Conservation (phyloP, 345 rosid species). For the Citrus maxima region DNA sequence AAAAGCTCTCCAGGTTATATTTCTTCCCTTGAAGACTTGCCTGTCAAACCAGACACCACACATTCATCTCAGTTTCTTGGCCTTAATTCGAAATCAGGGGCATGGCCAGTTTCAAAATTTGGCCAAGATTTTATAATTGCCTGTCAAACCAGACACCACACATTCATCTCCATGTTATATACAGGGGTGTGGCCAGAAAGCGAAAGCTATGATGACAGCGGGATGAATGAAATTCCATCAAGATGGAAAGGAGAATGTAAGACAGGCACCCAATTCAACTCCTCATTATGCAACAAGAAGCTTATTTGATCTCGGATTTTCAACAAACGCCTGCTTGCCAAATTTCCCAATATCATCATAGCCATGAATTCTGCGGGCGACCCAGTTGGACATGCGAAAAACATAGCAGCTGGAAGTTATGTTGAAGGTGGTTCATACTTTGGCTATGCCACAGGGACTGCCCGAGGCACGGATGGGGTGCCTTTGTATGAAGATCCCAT, state of each 20-base stretch:
- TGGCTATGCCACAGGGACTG: conserved; percentile 44
- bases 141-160: too few species aligned
- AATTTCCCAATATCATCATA: conserved; percentile 30
- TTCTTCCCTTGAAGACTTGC: conserved; percentile 29
- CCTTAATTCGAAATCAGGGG: conserved; percentile 24
- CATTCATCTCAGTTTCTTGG: conserved; percentile 33
- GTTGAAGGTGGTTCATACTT: conserved; percentile 34
- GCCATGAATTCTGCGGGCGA: conserved; percentile 48
- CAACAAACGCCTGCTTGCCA: conserved; percentile 37
- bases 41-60: conserved; percentile 39
- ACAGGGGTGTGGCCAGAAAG: conserved; percentile 49
- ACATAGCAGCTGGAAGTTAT: conserved; percentile 41
- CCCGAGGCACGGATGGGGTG: conserved; percentile 28
- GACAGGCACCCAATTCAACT: conserved; percentile 39
- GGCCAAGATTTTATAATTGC: conserved; percentile 23
- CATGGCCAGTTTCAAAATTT: conserved; percentile 34
- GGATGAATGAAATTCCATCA: conserved; percentile 35
- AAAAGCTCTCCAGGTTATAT: conserved; percentile 33
- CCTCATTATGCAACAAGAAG: conserved; percentile 50
- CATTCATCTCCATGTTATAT: too few species aligned
- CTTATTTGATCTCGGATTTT: conserved; percentile 45
- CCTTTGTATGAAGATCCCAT: conserved; percentile 41
- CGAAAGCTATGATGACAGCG: conserved; percentile 29
- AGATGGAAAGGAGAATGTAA: conserved; percentile 50
- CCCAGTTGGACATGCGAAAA: conserved; percentile 47